Evolutionary conservation across 129 eudicot species (phyloP).

Genomic region (Smallanthus sonchifolius): DNA sequence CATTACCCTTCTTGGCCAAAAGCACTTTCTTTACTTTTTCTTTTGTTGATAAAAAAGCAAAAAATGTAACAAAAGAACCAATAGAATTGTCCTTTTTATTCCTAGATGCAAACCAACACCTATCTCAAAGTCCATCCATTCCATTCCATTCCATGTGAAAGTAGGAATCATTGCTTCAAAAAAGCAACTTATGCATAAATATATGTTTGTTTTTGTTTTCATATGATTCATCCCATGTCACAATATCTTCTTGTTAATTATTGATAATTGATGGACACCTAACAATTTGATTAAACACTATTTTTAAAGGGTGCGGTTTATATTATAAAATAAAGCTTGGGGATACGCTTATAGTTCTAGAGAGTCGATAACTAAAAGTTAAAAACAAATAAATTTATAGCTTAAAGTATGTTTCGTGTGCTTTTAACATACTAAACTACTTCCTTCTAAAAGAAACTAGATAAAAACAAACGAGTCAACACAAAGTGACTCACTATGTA

Average conservation of each 20-base stretch:
- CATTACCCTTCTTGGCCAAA: slow-evolving; percentile 31
- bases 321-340: not conserved
- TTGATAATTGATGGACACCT: not conserved
- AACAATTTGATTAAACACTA: not conserved
- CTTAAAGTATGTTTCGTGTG: not conserved
- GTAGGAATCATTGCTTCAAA: slow-evolving; percentile 34
- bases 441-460: not conserved
- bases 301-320: not conserved
- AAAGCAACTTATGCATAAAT: slow-evolving; percentile 28
- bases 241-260: slow-evolving; percentile 7
- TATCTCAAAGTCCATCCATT: slow-evolving; percentile 34
- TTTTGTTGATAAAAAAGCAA: slow-evolving; percentile 17
- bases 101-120: slow-evolving; percentile 35
- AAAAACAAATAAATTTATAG: no score
- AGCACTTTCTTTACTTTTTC: slow-evolving; percentile 25
- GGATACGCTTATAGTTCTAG: not conserved
- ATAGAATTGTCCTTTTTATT: slow-evolving; percentile 34
- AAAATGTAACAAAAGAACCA: slow-evolving; percentile 18
- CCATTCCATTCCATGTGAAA: slow-evolving; percentile 41
- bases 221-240: slow-evolving; percentile 22
- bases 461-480: not conserved
- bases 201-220: slow-evolving; percentile 20
- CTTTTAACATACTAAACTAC: not conserved
- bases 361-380: not conserved
- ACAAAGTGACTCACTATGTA: not conserved